Evolutionary conservation across 2,329 filamentous ascomycete genomes (phyloP).

Genomic region (Fonsecaea multimorphosa): DNA sequence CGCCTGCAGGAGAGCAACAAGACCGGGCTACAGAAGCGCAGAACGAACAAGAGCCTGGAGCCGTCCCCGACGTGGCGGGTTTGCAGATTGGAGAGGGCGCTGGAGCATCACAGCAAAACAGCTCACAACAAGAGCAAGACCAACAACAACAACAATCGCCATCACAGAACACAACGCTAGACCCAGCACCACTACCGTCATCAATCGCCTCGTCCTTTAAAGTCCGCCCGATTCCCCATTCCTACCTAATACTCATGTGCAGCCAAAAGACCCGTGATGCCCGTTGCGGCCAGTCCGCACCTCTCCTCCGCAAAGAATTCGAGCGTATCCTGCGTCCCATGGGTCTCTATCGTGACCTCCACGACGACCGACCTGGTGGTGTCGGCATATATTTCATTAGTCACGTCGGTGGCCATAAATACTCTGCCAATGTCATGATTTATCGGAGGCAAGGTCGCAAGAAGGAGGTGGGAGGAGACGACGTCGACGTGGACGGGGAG

Average conservation of each 20-base stretch:
- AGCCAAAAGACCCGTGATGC: constrained; percentile 88
- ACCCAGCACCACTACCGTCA: constrained; percentile 17
- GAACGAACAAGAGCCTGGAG: constrained; percentile 8
- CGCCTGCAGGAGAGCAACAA: background rate
- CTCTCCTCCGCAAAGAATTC: constrained; percentile 84
- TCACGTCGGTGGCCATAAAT: constrained; percentile 96
- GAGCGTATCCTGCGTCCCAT: constrained; percentile 85
- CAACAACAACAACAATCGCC: constrained; percentile 9
- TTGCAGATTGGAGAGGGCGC: constrained; percentile 23
- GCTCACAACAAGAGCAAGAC: constrained; percentile 11
- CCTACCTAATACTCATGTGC: constrained; percentile 84
- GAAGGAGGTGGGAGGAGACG: constrained; percentile 41
- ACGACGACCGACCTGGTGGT: constrained; percentile 87
- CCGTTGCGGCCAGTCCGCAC: constrained; percentile 89
- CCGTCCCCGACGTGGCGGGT: constrained; percentile 17
- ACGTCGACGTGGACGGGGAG: constrained; percentile 40
- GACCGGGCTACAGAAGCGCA: background rate
- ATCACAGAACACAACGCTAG: constrained; percentile 12
- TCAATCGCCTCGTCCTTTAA: constrained; percentile 31
- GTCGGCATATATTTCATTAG: constrained; percentile 89
- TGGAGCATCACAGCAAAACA: constrained; percentile 18
- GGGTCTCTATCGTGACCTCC: constrained; percentile 82
- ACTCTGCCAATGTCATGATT: constrained; percentile 90
- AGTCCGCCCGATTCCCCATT: constrained; percentile 72
- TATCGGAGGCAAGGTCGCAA: constrained; percentile 68